Base-by-base conservation (phyloP, 2,329 filamentous ascomycete species). In the Thermochaetoides dissita region DNA sequence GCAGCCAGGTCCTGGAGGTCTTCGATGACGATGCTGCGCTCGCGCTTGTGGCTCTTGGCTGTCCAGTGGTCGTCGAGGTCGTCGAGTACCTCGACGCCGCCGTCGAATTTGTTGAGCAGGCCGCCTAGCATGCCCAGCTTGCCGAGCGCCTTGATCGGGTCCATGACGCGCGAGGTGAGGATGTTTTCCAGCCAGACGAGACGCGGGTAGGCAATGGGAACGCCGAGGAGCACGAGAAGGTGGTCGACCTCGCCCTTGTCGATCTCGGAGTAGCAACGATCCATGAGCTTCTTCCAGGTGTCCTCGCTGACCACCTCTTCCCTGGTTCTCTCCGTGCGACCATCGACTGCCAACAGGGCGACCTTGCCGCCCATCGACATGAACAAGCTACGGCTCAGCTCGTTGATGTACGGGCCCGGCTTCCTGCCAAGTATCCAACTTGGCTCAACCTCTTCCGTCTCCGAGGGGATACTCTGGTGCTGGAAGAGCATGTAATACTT, bases 401-500 rank as follows among this genome's bases (percentile, higher is more conserved):
- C 82, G 12, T 79, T 75, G 57, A 98, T 95, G 58, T 94, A 98
- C 0, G 89, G 88, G 0, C 93, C 93, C 3, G 81, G 84, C 31
- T 72, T 68, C 24, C 73, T 66, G 6, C 91, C 91, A 4, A 96
- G 64, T 11, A 93, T 65, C 91, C 91, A 96, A 57, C 86, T 95
- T 2, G 89, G 85, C 59, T 98, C 93, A 3, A 83, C 75, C 32
- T 72, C 68, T 51, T 93, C 80, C 0, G 80, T 86, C 63, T 98
- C 91, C 37, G 80, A 75, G 1, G 76, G 65, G 3, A 94, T 69
- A 51, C 83, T 94, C 60, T 98, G 93, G 53, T 98, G 91, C 60
- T 98, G 91, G 65, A 98, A 98, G 7, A 98, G 72, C 79, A 98
- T 81, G 56, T 98, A 98, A 63, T 96, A 98, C 60, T 98, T 98